phyloP scores from a whole-genome alignment of 441 rosid species.

The Viola pubescens region DNA sequence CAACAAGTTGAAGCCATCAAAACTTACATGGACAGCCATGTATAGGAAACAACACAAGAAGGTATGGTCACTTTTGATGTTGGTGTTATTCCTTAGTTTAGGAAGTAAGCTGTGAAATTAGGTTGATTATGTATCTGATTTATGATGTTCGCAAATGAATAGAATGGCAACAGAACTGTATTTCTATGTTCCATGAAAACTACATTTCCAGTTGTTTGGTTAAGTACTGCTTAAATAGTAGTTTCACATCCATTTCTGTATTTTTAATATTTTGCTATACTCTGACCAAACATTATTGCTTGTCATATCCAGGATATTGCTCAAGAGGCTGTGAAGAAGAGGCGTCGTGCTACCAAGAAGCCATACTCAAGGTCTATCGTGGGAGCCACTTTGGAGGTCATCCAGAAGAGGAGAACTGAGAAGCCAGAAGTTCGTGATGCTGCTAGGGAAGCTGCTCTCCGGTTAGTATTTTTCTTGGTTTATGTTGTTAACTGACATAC shows the following conservation, averaged over 20 bases:
- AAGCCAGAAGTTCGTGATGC: slow-evolving; percentile 91
- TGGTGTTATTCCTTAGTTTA: neutral
- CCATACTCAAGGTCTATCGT: slow-evolving; percentile 85
- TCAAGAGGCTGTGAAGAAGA: slow-evolving; percentile 72
- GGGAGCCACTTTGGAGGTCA: slow-evolving; percentile 73
- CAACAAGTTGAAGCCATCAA: slow-evolving; percentile 81
- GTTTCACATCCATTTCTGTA: neutral
- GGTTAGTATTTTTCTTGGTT: slow-evolving; percentile 31
- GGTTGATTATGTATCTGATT: neutral
- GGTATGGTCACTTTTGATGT: slow-evolving; percentile 22
- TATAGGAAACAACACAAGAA: slow-evolving; percentile 87
- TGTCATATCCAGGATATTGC: slow-evolving; percentile 51
- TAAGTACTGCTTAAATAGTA: neutral
- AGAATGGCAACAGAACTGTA: neutral
- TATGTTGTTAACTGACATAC: neutral
- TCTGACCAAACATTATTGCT: neutral
- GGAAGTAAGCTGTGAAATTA: neutral
- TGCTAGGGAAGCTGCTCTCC: slow-evolving; percentile 77
- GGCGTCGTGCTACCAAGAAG: slow-evolving; percentile 66
- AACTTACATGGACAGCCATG: slow-evolving; percentile 91
- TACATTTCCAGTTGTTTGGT: no score
- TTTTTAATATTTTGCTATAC: neutral
- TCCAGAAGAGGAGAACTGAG: slow-evolving; percentile 73
- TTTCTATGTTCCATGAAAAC: no score
- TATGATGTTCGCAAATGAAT: no score